Evolutionary conservation across 225 moss, liverwort and hornwort species (phyloP).

Genomic region (Bryum argenteum): DNA sequence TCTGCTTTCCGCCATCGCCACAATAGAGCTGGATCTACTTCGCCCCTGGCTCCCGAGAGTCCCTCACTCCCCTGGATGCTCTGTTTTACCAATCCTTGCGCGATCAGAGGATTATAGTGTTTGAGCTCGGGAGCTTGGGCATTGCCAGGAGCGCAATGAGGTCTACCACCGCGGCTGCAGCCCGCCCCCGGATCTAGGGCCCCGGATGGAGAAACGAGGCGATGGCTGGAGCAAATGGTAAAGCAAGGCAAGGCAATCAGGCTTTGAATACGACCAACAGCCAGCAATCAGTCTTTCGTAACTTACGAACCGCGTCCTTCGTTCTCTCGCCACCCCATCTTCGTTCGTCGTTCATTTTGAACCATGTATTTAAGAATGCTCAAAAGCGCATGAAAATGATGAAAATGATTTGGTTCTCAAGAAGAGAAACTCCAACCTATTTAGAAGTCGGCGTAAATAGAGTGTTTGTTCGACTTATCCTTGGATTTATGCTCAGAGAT

Average conservation of each 20-base stretch:
- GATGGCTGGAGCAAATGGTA: constrained; percentile 22
- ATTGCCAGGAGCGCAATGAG: neutral
- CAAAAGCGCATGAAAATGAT: too few relatives aligned
- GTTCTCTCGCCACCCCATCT: neutral
- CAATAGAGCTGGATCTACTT: constrained; percentile 37
- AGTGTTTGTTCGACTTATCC: too few relatives aligned
- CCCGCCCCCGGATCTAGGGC: constrained; percentile 28
- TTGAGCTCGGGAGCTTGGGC: too few relatives aligned
- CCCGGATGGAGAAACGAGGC: constrained; percentile 13
- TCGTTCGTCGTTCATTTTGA: accelerated
- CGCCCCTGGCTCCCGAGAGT: neutral
- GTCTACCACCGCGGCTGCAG: neutral
- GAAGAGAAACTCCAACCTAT: too few relatives aligned
- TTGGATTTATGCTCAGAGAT: too few relatives aligned
- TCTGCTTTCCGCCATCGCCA: constrained; percentile 45
- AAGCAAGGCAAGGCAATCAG: constrained; percentile 29
- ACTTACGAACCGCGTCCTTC: neutral
- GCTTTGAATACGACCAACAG: constrained; percentile 17
- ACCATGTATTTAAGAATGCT: neutral
- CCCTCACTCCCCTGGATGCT: neutral
- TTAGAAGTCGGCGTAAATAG: too few relatives aligned
- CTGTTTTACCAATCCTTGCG: constrained; percentile 7
- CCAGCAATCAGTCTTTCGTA: constrained; percentile 29
- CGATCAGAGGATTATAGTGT: too few relatives aligned
- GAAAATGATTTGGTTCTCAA: too few relatives aligned